Conservation (phyloP, 2,329 filamentous ascomycete genomes). For the Cladosporium oxysporum region DNA sequence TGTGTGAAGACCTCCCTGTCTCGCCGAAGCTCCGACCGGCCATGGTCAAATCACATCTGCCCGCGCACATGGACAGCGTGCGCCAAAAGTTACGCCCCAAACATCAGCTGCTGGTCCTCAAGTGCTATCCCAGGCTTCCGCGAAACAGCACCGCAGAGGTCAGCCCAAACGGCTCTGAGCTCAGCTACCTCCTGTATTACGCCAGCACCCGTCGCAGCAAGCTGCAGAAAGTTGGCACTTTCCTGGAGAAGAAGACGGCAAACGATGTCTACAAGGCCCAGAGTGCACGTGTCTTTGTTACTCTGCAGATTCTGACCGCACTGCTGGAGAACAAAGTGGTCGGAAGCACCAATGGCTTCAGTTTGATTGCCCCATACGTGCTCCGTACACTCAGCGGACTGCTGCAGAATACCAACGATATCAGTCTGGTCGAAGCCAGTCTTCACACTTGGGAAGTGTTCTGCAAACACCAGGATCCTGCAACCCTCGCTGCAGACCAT, state of each 20-base stretch:
- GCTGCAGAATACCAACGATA: slow-evolving; percentile 74
- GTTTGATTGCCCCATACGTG: slow-evolving; percentile 79
- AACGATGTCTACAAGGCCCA: slow-evolving; percentile 87
- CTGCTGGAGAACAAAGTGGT: slow-evolving; percentile 75
- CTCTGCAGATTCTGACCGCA: slow-evolving; percentile 85
- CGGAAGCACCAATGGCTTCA: slow-evolving; percentile 74
- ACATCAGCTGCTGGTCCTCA: slow-evolving; percentile 93
- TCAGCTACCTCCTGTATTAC: slow-evolving; percentile 97
- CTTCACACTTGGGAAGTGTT: slow-evolving; percentile 84
- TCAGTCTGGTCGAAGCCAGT: slow-evolving; percentile 90
- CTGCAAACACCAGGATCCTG: slow-evolving; percentile 84
- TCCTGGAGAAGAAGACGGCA: slow-evolving; percentile 90
- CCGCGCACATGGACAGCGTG: slow-evolving; percentile 31
- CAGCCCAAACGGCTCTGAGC: slow-evolving; percentile 93
- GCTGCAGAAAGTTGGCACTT: slow-evolving; percentile 92
- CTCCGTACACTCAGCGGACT: slow-evolving; percentile 82
- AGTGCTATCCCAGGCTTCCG: slow-evolving; percentile 91
- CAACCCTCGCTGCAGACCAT: slow-evolving; percentile 81
- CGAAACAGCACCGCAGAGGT: slow-evolving; percentile 84
- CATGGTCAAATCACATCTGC: slow-evolving; percentile 33
- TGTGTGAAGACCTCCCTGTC: background rate
- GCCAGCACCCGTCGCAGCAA: slow-evolving; percentile 91
- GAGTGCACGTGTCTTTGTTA: slow-evolving; percentile 86
- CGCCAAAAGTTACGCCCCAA: slow-evolving; percentile 22
- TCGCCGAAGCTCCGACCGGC: slow-evolving; percentile 16